These are phyloP conservation scores for Pontederia paniculata DNA, from an alignment of 176 grass and related monocot genomes.

Conservation along the genomic window DNA sequence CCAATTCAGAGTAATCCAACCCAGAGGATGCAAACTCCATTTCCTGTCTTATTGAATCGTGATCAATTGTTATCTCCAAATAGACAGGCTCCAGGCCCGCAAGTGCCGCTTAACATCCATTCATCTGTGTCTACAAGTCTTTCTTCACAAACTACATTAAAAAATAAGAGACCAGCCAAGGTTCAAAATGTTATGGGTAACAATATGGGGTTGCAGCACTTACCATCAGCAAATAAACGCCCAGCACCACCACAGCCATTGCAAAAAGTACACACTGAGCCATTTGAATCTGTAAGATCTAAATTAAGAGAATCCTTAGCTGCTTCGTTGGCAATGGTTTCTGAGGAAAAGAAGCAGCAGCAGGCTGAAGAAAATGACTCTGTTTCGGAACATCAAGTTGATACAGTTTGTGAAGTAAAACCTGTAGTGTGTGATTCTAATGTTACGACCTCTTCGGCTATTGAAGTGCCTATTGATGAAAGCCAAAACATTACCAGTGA, in stretches of 20 bases:
- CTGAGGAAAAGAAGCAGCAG: slow-evolving; percentile 25
- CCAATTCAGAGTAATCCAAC: slow-evolving; percentile 19
- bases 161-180: slow-evolving; percentile 19
- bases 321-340: slow-evolving; percentile 29
- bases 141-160: slow-evolving; percentile 26
- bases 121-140: slow-evolving; percentile 30
- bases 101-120: slow-evolving; percentile 14
- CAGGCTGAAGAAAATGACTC: slow-evolving; percentile 16
- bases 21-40: slow-evolving; percentile 16
- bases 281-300: slow-evolving; percentile 32
- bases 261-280: slow-evolving; percentile 15
- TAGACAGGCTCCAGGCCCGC: slow-evolving; percentile 9
- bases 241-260: slow-evolving; percentile 20
- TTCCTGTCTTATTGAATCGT: slow-evolving; percentile 7
- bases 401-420: slow-evolving; percentile 14
- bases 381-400: background rate
- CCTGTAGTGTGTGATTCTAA: slow-evolving; percentile 13
- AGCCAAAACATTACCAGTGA: too few relatives aligned
- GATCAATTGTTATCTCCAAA: slow-evolving; percentile 17
- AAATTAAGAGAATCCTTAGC: slow-evolving; percentile 49
- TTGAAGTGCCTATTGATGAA: too few relatives aligned
- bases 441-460: too few relatives aligned
- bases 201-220: background rate
- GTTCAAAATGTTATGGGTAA: slow-evolving; percentile 22
- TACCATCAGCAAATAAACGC: slow-evolving; percentile 26